Percentiles rank a stretch among this genome's conserved stretches.
These are phyloP conservation scores for Penicillium sp. DNA, from an alignment of 2,329 filamentous ascomycete species.

Conservation along the genomic window DNA sequence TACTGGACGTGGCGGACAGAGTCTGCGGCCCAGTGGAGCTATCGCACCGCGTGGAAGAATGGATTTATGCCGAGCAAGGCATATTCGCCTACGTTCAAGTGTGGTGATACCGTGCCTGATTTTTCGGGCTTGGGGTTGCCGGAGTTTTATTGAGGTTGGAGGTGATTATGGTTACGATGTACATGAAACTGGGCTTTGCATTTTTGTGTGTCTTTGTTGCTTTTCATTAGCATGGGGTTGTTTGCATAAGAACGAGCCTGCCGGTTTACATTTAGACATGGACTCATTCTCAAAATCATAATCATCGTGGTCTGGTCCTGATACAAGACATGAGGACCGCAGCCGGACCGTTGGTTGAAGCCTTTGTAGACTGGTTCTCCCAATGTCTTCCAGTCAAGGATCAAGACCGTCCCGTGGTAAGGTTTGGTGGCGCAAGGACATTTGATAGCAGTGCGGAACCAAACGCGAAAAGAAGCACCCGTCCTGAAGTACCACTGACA, in stretches of 20 bases:
- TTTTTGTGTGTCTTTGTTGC: background rate
- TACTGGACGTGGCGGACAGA: conserved; percentile 99
- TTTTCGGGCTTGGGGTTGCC: conserved; percentile 46
- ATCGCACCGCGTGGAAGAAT: conserved; percentile 63
- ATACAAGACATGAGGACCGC: too few relatives aligned
- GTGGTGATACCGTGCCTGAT: conserved; percentile 51
- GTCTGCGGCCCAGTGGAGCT: conserved; percentile 81
- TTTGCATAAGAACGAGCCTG: background rate
- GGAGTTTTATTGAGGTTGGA: conserved; percentile 43
- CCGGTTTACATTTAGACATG: background rate
- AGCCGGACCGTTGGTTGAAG: too few relatives aligned
- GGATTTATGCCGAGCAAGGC: conserved; percentile 77
- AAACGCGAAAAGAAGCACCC: background rate
- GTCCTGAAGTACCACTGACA: background rate
- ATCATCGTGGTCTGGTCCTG: too few relatives aligned
- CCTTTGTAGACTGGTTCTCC: too few relatives aligned
- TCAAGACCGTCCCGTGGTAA: too few relatives aligned
- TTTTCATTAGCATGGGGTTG: conserved; percentile 3
- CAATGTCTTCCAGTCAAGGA: too few relatives aligned
- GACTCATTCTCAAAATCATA: too few relatives aligned
- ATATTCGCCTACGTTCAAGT: conserved; percentile 70
- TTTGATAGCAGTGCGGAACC: background rate
- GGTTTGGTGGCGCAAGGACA: too few relatives aligned
- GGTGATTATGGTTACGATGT: conserved; percentile 7
- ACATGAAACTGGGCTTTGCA: background rate